Base-by-base conservation (phyloP, 495 filamentous ascomycete genomes). In the Daldinia childiae region DNA sequence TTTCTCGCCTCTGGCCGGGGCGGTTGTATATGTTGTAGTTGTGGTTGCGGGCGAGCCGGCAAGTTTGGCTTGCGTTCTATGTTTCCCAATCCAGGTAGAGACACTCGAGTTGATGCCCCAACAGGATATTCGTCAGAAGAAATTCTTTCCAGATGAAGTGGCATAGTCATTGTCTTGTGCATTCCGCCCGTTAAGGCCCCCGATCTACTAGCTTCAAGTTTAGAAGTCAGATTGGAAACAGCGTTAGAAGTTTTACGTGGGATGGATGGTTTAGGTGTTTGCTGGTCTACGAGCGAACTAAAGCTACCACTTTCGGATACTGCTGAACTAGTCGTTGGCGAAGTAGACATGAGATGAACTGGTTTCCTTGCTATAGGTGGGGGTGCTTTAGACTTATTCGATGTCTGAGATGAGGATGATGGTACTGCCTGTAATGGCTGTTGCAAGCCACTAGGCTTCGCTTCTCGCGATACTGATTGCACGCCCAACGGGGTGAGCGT, bases 281-380 rank as follows among this genome's bases (percentile, higher is more conserved):
- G 71, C 7, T 64, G 63, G 6, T 69, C 66, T 50, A 62, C 4
- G 11, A 69, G 48, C 8, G 58, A 58, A 24, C 34, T 48, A 15
- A 62, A 63, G 52, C 58, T 58, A 4, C 34, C 29, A 14, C 50
- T 60, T 57, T 74, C 65, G 17, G 67, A 41, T 24, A 68, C 52
- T 12, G 77, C 66, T 32, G 68, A 66, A 62, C 72, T 81, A 56
- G 64, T 75, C 5, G 69, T 65, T 3, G 83, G 79, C 0, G 83
- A 83, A 15, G 71, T 71, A 12, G 79, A 76, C 12, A 73, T 76
- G 14, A 88, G 80, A 72, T 87, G 84, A 6, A 83, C 79, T 1
- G 86, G 86, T 63, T 88, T 88, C 58, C 79, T 80, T 4, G 84
- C 85, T 54, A 88, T 78, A 0, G 86, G 85, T n/a, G 86, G 86